Conservation (phyloP, 352 stramenopile species). For the Lagenidium giganteum region DNA sequence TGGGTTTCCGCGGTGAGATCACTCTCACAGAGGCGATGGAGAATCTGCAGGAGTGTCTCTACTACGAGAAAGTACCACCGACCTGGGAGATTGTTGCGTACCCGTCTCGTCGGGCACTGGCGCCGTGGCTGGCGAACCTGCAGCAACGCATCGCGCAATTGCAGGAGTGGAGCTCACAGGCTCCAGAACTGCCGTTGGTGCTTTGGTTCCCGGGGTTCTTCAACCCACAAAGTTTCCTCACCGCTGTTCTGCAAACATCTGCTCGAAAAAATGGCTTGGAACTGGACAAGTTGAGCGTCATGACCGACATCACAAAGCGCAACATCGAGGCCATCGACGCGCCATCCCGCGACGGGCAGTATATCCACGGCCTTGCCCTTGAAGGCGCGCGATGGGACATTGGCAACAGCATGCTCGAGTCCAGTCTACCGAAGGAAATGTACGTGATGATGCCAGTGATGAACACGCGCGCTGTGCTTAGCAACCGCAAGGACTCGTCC, state of each 20-base stretch:
- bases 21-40: slow-evolving; percentile 88
- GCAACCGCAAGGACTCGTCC: slow-evolving; percentile 28
- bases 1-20: slow-evolving; percentile 85
- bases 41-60: slow-evolving; percentile 70
- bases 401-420: slow-evolving; percentile 71
- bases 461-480: slow-evolving; percentile 74
- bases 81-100: slow-evolving; percentile 77
- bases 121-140: slow-evolving; percentile 82
- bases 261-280: slow-evolving; percentile 75
- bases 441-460: slow-evolving; percentile 90
- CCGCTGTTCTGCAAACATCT: slow-evolving; percentile 69
- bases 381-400: slow-evolving; percentile 90
- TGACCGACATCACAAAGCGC: slow-evolving; percentile 87
- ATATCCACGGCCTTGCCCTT: slow-evolving; percentile 84
- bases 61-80: slow-evolving; percentile 63
- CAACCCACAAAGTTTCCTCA: slow-evolving; percentile 85
- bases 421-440: slow-evolving; percentile 86
- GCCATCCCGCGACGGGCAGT: slow-evolving; percentile 87
- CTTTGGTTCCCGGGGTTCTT: slow-evolving; percentile 83
- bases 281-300: slow-evolving; percentile 72
- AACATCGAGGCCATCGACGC: slow-evolving; percentile 74
- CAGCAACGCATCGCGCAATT: slow-evolving; percentile 84
- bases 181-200: slow-evolving; percentile 73
- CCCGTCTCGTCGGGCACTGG: slow-evolving; percentile 70
- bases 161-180: slow-evolving; percentile 78